Conservation (phyloP, 2,329 filamentous ascomycete species). For the Pseudogymnoascus sp. region DNA sequence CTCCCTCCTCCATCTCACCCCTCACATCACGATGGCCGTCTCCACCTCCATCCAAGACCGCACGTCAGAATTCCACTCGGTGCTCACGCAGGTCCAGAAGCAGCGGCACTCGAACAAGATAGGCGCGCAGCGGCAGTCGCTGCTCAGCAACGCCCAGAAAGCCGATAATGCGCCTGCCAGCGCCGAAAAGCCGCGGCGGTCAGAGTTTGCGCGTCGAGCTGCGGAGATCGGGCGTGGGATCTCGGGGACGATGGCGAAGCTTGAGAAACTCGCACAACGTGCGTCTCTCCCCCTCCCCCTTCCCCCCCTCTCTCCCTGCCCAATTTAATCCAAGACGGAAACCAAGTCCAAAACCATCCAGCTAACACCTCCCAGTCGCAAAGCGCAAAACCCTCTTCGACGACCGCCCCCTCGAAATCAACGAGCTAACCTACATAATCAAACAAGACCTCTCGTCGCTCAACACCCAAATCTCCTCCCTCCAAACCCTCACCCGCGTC, state of each 20-base stretch:
- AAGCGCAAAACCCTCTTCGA: conserved; percentile 95
- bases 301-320: neutral
- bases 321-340: neutral
- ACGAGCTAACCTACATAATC: conserved; percentile 93
- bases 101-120: conserved; percentile 68
- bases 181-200: conserved; percentile 49
- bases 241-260: conserved; percentile 82
- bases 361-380: conserved; percentile 50
- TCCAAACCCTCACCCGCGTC: conserved; percentile 70
- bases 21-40: conserved; percentile 45
- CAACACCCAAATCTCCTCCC: conserved; percentile 76
- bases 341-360: neutral
- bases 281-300: conserved; percentile 29
- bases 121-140: conserved; percentile 68
- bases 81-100: conserved; percentile 77
- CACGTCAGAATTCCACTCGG: conserved; percentile 88
- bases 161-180: conserved; percentile 44
- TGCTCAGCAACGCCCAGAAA: conserved; percentile 68
- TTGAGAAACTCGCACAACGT: conserved; percentile 86
- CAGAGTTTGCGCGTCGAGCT: conserved; percentile 87
- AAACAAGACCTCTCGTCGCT: conserved; percentile 85
- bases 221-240: conserved; percentile 90
- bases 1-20: neutral
- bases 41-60: conserved; percentile 81
- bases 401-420: conserved; percentile 92